A percentile compares a stretch with the other conserved stretches of the same genome.
Conservation (phyloP, 169 alveolate species). For the Plasmodium billcollinsi region DNA sequence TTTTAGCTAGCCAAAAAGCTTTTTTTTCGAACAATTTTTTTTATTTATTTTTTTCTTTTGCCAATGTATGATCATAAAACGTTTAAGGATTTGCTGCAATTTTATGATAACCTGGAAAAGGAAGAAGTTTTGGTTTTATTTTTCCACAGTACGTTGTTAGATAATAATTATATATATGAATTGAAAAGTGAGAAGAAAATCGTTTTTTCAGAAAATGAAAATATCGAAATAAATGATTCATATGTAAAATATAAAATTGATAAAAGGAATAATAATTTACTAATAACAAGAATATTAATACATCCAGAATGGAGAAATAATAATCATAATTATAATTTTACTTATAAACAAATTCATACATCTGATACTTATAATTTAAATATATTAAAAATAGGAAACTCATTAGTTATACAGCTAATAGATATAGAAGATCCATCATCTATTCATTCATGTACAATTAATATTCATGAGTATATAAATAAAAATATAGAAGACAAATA, state of each 20-base stretch:
- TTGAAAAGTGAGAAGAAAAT: constrained; percentile 23
- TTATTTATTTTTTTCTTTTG: not conserved
- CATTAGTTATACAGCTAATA: constrained; percentile 60
- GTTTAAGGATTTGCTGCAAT: constrained; percentile 30
- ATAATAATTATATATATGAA: constrained; percentile 27
- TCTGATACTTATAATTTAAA: constrained; percentile 50
- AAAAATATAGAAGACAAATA: not conserved
- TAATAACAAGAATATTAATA: constrained; percentile 58
- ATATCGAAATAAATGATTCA: constrained; percentile 19
- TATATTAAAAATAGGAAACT: constrained; percentile 56
- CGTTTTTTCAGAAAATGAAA: constrained; percentile 7
- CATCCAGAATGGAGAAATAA: constrained; percentile 70
- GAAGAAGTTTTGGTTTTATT: constrained; percentile 52
- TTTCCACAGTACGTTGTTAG: constrained; percentile 54
- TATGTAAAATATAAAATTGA: constrained; percentile 49
- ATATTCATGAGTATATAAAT: constrained; percentile 43
- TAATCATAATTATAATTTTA: constrained; percentile 49
- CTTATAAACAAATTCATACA: constrained; percentile 14
- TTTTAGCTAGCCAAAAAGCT: not conserved
- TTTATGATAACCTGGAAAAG: constrained; percentile 31
- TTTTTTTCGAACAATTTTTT: not conserved
- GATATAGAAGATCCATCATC: constrained; percentile 27
- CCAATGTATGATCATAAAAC: constrained; percentile 35
- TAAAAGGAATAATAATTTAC: constrained; percentile 10
- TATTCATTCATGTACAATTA: constrained; percentile 49